These are phyloP conservation scores for Solanum dulcamara DNA, from an alignment of 257 asterid species.

Conservation along the genomic window DNA sequence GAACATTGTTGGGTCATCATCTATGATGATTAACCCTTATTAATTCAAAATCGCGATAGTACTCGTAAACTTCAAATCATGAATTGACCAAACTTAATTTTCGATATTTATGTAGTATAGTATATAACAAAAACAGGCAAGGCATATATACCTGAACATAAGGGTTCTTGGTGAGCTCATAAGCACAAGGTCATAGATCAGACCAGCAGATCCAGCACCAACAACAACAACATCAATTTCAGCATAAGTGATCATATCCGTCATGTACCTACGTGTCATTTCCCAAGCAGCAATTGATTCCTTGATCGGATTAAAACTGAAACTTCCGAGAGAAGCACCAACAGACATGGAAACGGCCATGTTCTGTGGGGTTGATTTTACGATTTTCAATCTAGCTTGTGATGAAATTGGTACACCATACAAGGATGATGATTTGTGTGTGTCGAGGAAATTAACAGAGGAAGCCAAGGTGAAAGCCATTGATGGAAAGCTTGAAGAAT, in stretches of 20 bases:
- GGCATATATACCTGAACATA: conserved; percentile 20
- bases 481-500: conserved; percentile 39
- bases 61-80: neutral
- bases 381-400: conserved; percentile 21
- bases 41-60: fast-evolving
- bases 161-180: conserved; percentile 75
- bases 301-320: conserved; percentile 54
- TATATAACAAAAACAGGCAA: too few relatives aligned
- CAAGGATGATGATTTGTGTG: conserved; percentile 41
- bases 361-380: conserved; percentile 23
- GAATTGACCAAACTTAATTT: neutral
- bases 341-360: conserved; percentile 36
- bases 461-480: conserved; percentile 68
- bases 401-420: conserved; percentile 32
- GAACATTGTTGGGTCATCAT: too few relatives aligned
- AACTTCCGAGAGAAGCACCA: conserved; percentile 28
- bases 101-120: too few relatives aligned
- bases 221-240: conserved; percentile 73
- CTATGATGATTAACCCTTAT: too few relatives aligned
- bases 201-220: conserved; percentile 87
- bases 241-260: conserved; percentile 76
- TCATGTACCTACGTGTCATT: conserved; percentile 84
- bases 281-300: conserved; percentile 78
- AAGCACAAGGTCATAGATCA: conserved; percentile 84
- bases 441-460: conserved; percentile 31